A percentile compares a stretch with the other conserved stretches of the same genome.
Conservation (phyloP, 78 protist species). For the Dictyostelium brefeldianum region DNA sequence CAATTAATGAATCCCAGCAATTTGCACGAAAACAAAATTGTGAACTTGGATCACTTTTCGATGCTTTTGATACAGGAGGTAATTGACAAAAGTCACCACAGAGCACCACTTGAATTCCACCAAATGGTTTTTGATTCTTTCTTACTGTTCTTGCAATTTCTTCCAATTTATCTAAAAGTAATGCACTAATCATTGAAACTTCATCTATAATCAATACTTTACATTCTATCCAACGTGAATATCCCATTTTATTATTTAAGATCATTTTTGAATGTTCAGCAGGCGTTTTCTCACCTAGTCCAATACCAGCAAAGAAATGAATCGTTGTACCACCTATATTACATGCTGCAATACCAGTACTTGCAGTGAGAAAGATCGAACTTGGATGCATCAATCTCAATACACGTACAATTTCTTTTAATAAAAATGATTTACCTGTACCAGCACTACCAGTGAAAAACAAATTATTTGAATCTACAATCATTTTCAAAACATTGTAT, state of each 20-base stretch:
- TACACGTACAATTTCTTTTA: constrained; percentile 39
- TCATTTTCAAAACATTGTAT: constrained; percentile 24
- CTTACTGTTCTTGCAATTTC: constrained; percentile 62
- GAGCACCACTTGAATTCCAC: constrained; percentile 91
- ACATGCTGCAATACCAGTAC: constrained; percentile 93
- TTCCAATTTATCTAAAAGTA: constrained; percentile 88
- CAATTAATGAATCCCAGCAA: constrained; percentile 36
- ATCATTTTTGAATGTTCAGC: constrained; percentile 5
- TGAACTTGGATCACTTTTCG: neutral
- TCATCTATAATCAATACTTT: constrained; percentile 91
- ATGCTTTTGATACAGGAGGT: constrained; percentile 83
- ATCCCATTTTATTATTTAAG: neutral
- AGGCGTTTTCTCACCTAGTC: constrained; percentile 42
- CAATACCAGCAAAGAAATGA: constrained; percentile 83
- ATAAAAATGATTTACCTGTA: constrained; percentile 89
- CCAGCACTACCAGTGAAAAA: constrained; percentile 93
- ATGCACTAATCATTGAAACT: constrained; percentile 89
- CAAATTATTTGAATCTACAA: constrained; percentile 32
- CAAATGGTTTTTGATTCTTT: constrained; percentile 78
- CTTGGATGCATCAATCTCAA: constrained; percentile 20
- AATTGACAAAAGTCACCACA: constrained; percentile 93
- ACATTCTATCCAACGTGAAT: constrained; percentile 59
- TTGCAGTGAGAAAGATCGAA: constrained; percentile 63
- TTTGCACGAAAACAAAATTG: constrained; percentile 62
- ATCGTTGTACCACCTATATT: constrained; percentile 92